These are phyloP conservation scores for Acanthamoeba polyphaga DNA, from an alignment of 208 protist species.

Conservation along the genomic window DNA sequence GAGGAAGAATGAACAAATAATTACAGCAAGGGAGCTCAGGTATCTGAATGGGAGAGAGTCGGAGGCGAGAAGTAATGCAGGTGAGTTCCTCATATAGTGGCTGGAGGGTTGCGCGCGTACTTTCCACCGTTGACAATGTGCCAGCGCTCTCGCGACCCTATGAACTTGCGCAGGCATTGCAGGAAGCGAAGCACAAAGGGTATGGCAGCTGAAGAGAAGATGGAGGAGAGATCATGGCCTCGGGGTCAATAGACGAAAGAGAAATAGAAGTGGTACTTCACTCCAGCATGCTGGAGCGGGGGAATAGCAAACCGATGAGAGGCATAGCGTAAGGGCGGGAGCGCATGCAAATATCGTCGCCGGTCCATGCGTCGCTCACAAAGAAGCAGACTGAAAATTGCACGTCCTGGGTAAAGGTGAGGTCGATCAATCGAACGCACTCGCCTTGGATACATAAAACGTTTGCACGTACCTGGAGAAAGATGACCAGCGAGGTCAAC, in stretches of 20 bases:
- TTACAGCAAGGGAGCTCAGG: background rate
- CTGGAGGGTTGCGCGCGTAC: background rate
- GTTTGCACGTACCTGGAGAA: conserved; percentile 69
- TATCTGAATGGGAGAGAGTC: background rate
- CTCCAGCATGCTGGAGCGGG: background rate
- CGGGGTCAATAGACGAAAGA: too few species aligned
- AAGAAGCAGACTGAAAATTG: conserved; percentile 85
- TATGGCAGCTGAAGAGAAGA: conserved; percentile 66
- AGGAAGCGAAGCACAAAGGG: conserved; percentile 81
- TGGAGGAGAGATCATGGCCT: too few species aligned
- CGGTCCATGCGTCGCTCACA: conserved; percentile 52
- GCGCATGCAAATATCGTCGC: background rate
- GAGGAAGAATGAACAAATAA: background rate
- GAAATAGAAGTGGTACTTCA: background rate
- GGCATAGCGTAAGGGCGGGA: background rate
- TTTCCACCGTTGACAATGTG: conserved; percentile 84
- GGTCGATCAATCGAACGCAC: background rate
- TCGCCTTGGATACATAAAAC: background rate
- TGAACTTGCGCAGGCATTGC: conserved; percentile 86
- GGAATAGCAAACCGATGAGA: background rate
- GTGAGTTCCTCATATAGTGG: background rate
- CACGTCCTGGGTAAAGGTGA: conserved; percentile 28
- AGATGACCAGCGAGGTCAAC: conserved; percentile 76
- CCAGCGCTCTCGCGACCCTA: conserved; percentile 75
- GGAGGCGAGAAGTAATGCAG: too few species aligned